phyloP scores from a whole-genome alignment of 768 basidiomycete species.

The Termitomyces bulborhizus region DNA sequence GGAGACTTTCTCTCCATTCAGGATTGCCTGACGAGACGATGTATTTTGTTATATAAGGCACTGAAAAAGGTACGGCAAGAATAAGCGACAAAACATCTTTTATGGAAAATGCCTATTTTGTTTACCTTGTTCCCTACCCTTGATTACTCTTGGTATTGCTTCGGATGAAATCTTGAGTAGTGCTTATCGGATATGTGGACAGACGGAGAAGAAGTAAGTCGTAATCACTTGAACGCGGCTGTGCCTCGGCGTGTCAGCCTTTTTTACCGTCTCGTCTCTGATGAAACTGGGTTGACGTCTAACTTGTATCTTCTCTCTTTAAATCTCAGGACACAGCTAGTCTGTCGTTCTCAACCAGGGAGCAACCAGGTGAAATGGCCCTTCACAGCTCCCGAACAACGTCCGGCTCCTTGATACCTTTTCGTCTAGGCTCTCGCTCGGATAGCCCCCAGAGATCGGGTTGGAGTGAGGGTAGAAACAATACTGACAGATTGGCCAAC shows the following conservation, averaged over 20 bases:
- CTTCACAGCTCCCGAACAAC: slow-evolving; percentile 19
- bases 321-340: slow-evolving; percentile 11
- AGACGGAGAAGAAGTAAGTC: slow-evolving; percentile 13
- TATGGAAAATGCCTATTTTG: slow-evolving; percentile 7
- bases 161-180: not conserved
- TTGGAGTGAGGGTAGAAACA: slow-evolving; percentile 10
- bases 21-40: too few species aligned
- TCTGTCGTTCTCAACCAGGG: slow-evolving; percentile 14
- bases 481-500: slow-evolving; percentile 9
- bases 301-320: slow-evolving; percentile 4
- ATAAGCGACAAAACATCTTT: slow-evolving; percentile 11
- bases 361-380: slow-evolving; percentile 13
- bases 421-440: slow-evolving; percentile 17
- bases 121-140: not conserved
- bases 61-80: slow-evolving; percentile 9
- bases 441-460: slow-evolving; percentile 9
- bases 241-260: slow-evolving; percentile 10
- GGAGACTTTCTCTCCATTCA: too few species aligned
- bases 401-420: slow-evolving; percentile 18
- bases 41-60: not conserved
- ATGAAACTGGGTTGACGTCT: slow-evolving; percentile 14
- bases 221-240: slow-evolving; percentile 10
- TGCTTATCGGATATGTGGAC: slow-evolving; percentile 3
- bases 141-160: not conserved
- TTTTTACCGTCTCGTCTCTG: slow-evolving; percentile 15